phyloP scores from a whole-genome alignment of 2,329 filamentous ascomycete genomes.

The Calonectria hawksworthii region DNA sequence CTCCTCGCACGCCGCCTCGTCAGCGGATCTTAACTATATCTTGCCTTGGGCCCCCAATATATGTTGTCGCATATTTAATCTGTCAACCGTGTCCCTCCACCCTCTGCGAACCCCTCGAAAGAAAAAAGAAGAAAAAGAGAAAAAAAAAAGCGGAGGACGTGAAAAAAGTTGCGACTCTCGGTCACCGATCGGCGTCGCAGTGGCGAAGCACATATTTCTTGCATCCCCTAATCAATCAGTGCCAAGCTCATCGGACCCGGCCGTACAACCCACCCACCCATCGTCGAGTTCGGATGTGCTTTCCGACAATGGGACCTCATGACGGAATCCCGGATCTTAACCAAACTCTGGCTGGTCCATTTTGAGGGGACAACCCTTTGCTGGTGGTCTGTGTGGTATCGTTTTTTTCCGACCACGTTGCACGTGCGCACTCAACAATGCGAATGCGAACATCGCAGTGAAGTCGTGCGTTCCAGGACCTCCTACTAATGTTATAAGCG shows the following conservation, averaged over 20 bases:
- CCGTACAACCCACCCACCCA: background rate
- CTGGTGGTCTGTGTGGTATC: background rate
- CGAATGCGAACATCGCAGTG: background rate
- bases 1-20: background rate
- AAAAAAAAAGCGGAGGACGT: background rate
- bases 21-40: background rate
- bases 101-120: background rate
- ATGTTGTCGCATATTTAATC: background rate
- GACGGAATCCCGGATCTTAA: background rate
- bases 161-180: background rate
- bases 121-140: background rate
- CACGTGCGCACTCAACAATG: background rate
- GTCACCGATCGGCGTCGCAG: background rate
- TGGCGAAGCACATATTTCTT: background rate
- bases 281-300: background rate
- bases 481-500: background rate
- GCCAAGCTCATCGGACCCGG: background rate
- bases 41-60: background rate
- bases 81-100: background rate
- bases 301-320: background rate
- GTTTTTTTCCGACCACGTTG: background rate
- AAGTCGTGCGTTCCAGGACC: no score
- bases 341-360: background rate
- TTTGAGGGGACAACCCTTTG: background rate
- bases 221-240: background rate